Conservation (phyloP, 768 basidiomycete species). For the Pholiota conissans region DNA sequence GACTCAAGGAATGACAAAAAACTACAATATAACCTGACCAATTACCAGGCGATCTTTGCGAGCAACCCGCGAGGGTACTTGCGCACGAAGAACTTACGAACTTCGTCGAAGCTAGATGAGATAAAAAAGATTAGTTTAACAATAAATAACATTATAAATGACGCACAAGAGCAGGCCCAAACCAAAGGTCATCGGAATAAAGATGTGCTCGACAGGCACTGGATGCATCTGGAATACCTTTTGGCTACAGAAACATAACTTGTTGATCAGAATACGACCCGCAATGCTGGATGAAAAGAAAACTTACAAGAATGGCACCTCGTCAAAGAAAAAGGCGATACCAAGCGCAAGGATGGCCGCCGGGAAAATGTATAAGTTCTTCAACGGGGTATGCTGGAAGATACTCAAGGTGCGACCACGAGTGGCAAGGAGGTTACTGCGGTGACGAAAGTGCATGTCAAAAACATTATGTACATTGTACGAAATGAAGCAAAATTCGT, state of each 20-base stretch:
- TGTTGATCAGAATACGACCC: background rate
- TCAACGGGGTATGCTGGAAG: constrained; percentile 51
- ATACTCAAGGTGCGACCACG: constrained; percentile 55
- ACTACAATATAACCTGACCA: too few species aligned
- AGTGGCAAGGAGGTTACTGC: constrained; percentile 55
- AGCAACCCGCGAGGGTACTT: constrained; percentile 21
- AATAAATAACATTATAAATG: background rate
- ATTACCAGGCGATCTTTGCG: constrained; percentile 26
- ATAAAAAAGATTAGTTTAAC: background rate
- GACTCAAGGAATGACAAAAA: too few species aligned
- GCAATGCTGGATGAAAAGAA: background rate
- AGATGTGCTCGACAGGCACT: constrained; percentile 45
- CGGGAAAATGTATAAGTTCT: constrained; percentile 44
- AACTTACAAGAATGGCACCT: constrained; percentile 39
- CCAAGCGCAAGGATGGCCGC: constrained; percentile 43
- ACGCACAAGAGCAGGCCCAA: constrained; percentile 20
- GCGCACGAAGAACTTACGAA: constrained; percentile 23
- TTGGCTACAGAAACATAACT: constrained; percentile 29
- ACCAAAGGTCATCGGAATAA: constrained; percentile 51
- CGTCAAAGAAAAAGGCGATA: constrained; percentile 45
- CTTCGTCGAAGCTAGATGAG: constrained; percentile 25
- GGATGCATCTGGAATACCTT: constrained; percentile 48
- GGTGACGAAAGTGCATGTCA: background rate
- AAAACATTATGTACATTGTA: background rate
- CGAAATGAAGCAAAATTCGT: background rate